Conservation (phyloP, 257 asterid species). For the Nicotiana benthamiana region DNA sequence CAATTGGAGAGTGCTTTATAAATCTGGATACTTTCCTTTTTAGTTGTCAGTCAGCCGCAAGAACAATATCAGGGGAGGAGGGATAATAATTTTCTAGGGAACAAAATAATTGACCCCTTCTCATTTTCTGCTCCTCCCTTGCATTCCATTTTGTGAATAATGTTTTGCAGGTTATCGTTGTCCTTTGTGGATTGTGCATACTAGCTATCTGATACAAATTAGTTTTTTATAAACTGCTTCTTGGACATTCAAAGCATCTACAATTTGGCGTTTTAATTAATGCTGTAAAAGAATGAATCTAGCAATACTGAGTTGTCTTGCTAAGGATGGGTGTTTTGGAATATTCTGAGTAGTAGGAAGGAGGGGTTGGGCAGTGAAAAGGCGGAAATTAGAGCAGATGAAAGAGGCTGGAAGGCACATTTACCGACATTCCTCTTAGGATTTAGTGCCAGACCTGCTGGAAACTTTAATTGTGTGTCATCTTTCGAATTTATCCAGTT, state of each 20-base stretch:
- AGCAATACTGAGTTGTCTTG: background rate
- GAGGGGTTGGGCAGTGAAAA: background rate
- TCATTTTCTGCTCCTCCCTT: background rate
- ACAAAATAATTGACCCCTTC: background rate
- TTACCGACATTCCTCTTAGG: background rate
- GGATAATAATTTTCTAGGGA: background rate
- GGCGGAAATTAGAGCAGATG: background rate
- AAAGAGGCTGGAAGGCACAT: background rate
- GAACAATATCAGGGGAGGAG: background rate
- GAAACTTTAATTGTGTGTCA: background rate
- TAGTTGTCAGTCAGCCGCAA: background rate
- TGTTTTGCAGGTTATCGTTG: background rate
- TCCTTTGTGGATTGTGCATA: background rate
- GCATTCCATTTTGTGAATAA: background rate
- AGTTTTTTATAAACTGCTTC: background rate
- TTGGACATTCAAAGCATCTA: background rate
- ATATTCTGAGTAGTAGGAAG: background rate
- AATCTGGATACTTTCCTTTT: background rate
- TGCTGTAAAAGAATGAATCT: background rate
- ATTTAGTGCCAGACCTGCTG: background rate
- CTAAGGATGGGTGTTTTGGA: background rate
- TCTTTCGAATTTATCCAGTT: background rate
- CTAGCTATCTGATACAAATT: background rate
- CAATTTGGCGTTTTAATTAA: background rate
- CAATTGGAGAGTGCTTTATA: background rate